Evolutionary conservation across 305 asterid species (phyloP).

Genomic region (Fraxinus baroniana): DNA sequence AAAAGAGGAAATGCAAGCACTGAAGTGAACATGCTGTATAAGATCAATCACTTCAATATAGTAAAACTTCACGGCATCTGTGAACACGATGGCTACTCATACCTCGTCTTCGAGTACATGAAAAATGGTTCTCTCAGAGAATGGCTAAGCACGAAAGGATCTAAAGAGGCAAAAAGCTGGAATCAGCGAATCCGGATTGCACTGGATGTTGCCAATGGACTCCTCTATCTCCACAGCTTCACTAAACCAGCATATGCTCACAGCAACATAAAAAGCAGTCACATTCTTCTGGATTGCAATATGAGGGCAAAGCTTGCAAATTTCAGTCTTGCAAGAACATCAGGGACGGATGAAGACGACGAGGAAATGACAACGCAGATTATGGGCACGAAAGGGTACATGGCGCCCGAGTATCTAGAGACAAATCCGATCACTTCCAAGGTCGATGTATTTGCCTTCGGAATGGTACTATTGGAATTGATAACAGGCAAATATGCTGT

Average conservation of each 20-base stretch:
- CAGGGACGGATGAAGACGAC: conserved; percentile 25
- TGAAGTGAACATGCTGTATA: conserved; percentile 48
- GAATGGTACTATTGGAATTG: conserved; percentile 55
- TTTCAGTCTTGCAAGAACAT: conserved; percentile 48
- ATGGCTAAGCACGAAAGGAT: conserved; percentile 41
- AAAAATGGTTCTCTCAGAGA: conserved; percentile 53
- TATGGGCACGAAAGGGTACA: conserved; percentile 40
- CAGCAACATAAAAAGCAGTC: conserved; percentile 46
- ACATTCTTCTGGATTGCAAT: conserved; percentile 52
- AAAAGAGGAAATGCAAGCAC: conserved; percentile 21
- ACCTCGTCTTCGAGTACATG: conserved; percentile 61
- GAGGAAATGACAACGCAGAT: conserved; percentile 19
- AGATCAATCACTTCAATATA: conserved; percentile 61
- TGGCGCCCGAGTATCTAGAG: conserved; percentile 49
- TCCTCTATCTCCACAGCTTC: conserved; percentile 64
- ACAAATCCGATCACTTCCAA: conserved; percentile 39
- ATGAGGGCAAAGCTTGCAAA: conserved; percentile 61
- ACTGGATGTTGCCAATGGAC: conserved; percentile 60
- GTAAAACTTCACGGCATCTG: conserved; percentile 54
- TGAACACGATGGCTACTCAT: conserved; percentile 36
- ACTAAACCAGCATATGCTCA: conserved; percentile 53
- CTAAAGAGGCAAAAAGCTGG: conserved; percentile 31
- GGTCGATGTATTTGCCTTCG: conserved; percentile 56
- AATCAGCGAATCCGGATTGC: conserved; percentile 41
- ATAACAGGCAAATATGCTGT: conserved; percentile 40